Conservation (phyloP, 345 rosid genomes). For the Aegle marmelos region DNA sequence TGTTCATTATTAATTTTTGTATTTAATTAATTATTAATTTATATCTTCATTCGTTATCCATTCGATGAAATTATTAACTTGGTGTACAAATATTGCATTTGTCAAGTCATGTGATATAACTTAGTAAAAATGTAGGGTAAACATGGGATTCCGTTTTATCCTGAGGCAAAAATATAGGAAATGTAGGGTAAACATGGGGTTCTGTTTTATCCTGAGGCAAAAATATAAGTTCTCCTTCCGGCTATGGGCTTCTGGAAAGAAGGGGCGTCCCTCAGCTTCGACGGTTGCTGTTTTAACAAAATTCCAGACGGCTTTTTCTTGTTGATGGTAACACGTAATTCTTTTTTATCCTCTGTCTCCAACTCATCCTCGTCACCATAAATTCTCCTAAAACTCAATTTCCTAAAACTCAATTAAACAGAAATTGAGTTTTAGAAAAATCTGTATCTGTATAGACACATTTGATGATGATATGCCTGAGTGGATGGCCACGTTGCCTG, state of each 20-base stretch:
- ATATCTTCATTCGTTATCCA: no score
- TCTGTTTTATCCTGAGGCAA: not conserved
- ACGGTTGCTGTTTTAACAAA: not conserved
- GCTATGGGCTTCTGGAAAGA: not conserved
- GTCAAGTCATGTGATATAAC: no score
- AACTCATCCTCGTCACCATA: not conserved
- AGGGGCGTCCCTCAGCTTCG: constrained; percentile 5
- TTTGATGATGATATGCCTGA: not conserved
- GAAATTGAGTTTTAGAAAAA: not conserved
- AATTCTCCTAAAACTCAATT: not conserved
- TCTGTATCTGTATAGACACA: no score
- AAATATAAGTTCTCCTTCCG: not conserved
- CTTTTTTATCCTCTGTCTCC: not conserved
- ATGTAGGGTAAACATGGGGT: no score
- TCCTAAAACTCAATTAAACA: not conserved
- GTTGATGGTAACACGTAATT: no score
- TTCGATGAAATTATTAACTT: no score
- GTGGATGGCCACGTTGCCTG: constrained; percentile 18
- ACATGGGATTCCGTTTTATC: no score
- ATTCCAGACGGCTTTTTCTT: not conserved
- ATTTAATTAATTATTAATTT: no score
- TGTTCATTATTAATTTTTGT: no score
- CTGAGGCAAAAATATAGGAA: no score
- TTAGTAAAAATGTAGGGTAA: no score
- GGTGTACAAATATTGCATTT: no score